A percentile compares a stretch with the other conserved stretches of the same genome.
Evolutionary conservation across 441 rosid species (phyloP).

Genomic region (Adansonia madagascariensis): DNA sequence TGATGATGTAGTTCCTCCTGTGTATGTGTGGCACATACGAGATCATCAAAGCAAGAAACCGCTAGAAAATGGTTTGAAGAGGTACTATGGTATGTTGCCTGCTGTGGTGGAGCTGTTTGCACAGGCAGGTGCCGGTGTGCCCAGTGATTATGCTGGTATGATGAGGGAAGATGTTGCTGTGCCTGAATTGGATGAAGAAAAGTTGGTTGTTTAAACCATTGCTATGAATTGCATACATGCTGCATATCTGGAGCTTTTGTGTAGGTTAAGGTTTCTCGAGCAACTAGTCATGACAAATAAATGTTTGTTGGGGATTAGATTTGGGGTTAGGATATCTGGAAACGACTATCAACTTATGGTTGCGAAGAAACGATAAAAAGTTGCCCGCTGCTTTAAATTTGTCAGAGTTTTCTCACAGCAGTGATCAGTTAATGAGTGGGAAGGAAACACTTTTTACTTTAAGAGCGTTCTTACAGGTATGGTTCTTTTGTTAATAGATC

Average conservation of each 20-base stretch:
- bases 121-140: constrained; percentile 48
- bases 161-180: constrained; percentile 47
- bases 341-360: not conserved
- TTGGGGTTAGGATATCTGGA: not conserved
- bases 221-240: not conserved
- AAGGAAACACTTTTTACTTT: constrained; percentile 2
- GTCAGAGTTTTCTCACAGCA: not conserved
- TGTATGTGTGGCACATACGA: constrained; percentile 51
- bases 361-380: not conserved
- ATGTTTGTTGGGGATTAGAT: not conserved
- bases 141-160: constrained; percentile 34
- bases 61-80: constrained; percentile 45
- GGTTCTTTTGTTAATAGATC: constrained; percentile 7
- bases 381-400: not conserved
- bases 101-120: constrained; percentile 52
- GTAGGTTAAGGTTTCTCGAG: not conserved
- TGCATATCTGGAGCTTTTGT: not conserved
- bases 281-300: not conserved
- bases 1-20: constrained; percentile 49
- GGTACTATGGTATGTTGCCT: constrained; percentile 55
- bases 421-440: not conserved
- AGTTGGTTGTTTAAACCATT: constrained; percentile 40
- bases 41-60: constrained; percentile 32
- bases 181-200: constrained; percentile 45
- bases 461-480: not conserved